These are phyloP conservation scores for Aspergillus floridensis DNA, from an alignment of 2,329 filamentous ascomycete species.

Conservation along the genomic window DNA sequence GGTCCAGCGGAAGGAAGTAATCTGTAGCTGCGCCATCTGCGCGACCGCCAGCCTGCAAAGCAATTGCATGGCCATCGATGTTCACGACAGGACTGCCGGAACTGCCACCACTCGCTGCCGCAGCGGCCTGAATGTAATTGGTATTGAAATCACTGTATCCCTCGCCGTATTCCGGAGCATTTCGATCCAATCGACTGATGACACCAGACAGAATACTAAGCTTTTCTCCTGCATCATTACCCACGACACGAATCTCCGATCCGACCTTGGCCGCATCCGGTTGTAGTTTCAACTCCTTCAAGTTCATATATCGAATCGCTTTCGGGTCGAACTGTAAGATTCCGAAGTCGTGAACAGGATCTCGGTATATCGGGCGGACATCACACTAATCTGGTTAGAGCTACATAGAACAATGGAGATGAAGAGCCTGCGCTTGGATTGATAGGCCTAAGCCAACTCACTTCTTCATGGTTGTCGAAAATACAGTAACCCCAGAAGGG, in stretches of 20 bases:
- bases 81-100: constrained; percentile 98
- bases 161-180: constrained; percentile 95
- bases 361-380: constrained; percentile 92
- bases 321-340: constrained; percentile 95
- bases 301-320: constrained; percentile 94
- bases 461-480: constrained; percentile 95
- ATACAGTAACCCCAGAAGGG: constrained; percentile 98
- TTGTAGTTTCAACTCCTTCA: constrained; percentile 73
- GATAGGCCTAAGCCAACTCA: constrained; percentile 28
- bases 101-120: constrained; percentile 91
- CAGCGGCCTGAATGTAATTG: constrained; percentile 96
- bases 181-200: constrained; percentile 91
- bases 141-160: constrained; percentile 97
- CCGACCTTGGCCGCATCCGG: constrained; percentile 86
- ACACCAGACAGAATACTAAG: constrained; percentile 96
- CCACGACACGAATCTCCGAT: constrained; percentile 91
- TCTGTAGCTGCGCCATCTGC: constrained; percentile 95
- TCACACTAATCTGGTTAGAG: constrained; percentile 66
- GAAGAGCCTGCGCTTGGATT: not conserved
- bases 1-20: constrained; percentile 92
- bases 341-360: constrained; percentile 97
- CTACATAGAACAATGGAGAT: not conserved
- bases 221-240: constrained; percentile 98
- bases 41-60: constrained; percentile 88
- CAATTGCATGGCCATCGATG: constrained; percentile 86